Percentiles rank a stretch among this genome's conserved stretches.
phyloP scores from a whole-genome alignment of 2,329 filamentous ascomycete genomes.

The Aspergillus nomiae region DNA sequence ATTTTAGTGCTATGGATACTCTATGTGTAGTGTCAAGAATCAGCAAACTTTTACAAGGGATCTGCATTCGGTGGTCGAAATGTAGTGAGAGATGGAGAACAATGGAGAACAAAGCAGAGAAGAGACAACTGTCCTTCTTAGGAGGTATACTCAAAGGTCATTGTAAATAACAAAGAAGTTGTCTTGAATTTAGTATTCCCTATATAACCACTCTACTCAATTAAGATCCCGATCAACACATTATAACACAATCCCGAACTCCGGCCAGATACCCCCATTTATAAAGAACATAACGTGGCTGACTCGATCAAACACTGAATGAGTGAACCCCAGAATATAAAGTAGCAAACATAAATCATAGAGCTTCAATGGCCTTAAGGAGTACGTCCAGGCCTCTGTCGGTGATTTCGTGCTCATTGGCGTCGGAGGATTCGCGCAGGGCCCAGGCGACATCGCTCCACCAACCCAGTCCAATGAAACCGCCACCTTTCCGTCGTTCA shows the following conservation, averaged over 20 bases:
- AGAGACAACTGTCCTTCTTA: background rate
- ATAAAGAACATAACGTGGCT: background rate
- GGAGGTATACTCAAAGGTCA: background rate
- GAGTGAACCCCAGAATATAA: background rate
- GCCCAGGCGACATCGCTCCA: slow-evolving; percentile 85
- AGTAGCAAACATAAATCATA: slow-evolving; percentile 38
- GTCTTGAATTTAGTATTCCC: background rate
- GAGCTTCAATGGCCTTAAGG: slow-evolving; percentile 56
- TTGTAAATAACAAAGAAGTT: background rate
- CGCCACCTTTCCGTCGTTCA: slow-evolving; percentile 75
- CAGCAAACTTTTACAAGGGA: background rate
- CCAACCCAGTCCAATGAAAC: slow-evolving; percentile 80
- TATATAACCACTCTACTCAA: background rate
- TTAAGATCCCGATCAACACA: background rate
- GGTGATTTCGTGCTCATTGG: slow-evolving; percentile 40
- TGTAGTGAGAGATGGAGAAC: background rate
- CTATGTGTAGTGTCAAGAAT: background rate
- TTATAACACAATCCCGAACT: background rate
- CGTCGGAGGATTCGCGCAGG: slow-evolving; percentile 56
- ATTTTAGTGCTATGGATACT: background rate
- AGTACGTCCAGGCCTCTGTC: slow-evolving; percentile 59
- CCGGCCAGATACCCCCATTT: background rate
- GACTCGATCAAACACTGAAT: background rate
- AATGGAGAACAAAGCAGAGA: background rate
- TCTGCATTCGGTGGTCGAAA: background rate